Evolutionary conservation across 1,284 basidiomycete species (phyloP), one percentile per base, ranked within the genome.

Genomic region (Irpex sp.): DNA sequence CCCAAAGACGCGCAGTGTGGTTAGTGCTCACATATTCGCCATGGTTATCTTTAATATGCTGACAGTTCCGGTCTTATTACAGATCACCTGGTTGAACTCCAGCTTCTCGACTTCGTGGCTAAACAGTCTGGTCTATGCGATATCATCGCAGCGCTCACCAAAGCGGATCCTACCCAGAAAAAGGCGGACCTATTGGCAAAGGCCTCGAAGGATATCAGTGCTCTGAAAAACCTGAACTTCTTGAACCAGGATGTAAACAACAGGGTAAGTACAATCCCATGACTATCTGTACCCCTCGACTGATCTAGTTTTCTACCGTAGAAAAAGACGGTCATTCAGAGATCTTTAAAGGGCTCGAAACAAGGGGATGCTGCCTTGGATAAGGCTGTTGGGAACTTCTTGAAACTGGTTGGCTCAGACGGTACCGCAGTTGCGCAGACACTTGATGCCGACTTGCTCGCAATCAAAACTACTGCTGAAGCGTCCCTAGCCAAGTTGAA

Each of bases 361-460:
- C 61, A 62, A 39, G 28, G 18, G 10, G 37, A 14, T 21, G 51
- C 18, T 5, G 49, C 45, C 18, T n/a, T 57, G 19, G 52, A 56
- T 45, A 54, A 49, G 21, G 61, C 61, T 21, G 61, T 62, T 21
- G 54, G 54, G 5, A 56, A 62, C 53, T 62, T 58, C 56, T 53
- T 62, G 21, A 19, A 16, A 12, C 28, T 56, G 18, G 52, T 55
- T 19, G 19, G 33, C 4, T 12, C 39, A 10, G 36, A 23, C 51
- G 45, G 48, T 7, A 5, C 9, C 6, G 45, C 19, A 8, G 55
- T 59, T 28, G 61, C 61, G 7, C 21, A 23, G 10, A 10, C 19
- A 18, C 49, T 62, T 23, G 61, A 62, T 36, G 42, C 7, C 2
- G 58, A 62, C 52, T 36, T 62, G 19, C 21, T 12, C 14, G 36